Percentiles rank a stretch among this genome's conserved stretches.
Conservation (phyloP, 495 filamentous ascomycete genomes). For the Penicillium parvum region DNA sequence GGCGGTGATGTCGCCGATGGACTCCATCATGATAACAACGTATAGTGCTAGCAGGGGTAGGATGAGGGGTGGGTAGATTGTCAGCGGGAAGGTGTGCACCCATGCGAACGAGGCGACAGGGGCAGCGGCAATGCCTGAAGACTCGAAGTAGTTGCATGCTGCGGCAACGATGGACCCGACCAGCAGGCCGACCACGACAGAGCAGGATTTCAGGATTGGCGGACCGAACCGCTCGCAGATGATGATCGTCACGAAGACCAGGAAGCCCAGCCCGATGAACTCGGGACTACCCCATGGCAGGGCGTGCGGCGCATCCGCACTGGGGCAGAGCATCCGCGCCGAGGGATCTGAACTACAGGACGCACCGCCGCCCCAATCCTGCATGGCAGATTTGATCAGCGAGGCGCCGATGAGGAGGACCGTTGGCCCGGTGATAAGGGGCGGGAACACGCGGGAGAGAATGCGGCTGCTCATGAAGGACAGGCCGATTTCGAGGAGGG, state of each 20-base stretch:
- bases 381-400: constrained; percentile 71
- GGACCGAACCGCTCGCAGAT: constrained; percentile 79
- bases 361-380: constrained; percentile 80
- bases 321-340: constrained; percentile 62
- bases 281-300: constrained; percentile 84
- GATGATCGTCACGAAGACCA: constrained; percentile 86
- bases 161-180: constrained; percentile 85
- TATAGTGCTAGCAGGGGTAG: constrained; percentile 82
- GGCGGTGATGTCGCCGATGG: constrained; percentile 65
- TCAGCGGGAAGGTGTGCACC: constrained; percentile 81
- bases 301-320: constrained; percentile 67
- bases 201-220: constrained; percentile 70
- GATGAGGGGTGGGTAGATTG: constrained; percentile 78
- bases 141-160: constrained; percentile 79
- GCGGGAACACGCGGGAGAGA: constrained; percentile 78
- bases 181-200: constrained; percentile 76
- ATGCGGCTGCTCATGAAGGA: constrained; percentile 57
- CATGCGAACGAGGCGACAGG: constrained; percentile 84
- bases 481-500: constrained; percentile 40
- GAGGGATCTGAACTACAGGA: constrained; percentile 56
- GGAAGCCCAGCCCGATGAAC: constrained; percentile 86
- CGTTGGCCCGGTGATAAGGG: constrained; percentile 81
- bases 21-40: constrained; percentile 83
- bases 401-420: constrained; percentile 74
- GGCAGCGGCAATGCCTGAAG: constrained; percentile 59